phyloP scores from a whole-genome alignment of 345 rosid species.

The Populus ilicifolia region DNA sequence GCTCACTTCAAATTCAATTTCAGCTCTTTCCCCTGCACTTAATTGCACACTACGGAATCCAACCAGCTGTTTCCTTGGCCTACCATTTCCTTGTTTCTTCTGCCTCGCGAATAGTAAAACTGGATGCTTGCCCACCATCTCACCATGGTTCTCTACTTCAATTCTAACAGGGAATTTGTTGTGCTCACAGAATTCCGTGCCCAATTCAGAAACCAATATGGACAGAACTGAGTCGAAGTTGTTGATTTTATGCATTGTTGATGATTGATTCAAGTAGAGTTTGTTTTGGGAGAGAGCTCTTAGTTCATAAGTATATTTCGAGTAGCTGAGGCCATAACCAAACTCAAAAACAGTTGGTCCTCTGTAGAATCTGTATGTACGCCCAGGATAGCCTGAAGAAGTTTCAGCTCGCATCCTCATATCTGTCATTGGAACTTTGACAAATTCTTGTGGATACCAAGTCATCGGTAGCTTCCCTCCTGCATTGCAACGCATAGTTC shows the following conservation, averaged over 20 bases:
- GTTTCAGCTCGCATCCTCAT: slow-evolving; percentile 72
- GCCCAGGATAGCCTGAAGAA: slow-evolving; percentile 62
- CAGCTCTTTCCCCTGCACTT: slow-evolving; percentile 48
- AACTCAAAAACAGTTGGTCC: slow-evolving; percentile 54
- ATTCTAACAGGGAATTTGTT: slow-evolving; percentile 40
- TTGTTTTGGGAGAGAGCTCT: slow-evolving; percentile 15
- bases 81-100: slow-evolving; percentile 44
- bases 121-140: slow-evolving; percentile 64
- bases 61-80: slow-evolving; percentile 59
- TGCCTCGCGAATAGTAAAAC: slow-evolving; percentile 55
- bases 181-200: slow-evolving; percentile 36
- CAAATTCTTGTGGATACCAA: slow-evolving; percentile 73
- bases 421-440: slow-evolving; percentile 64
- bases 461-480: slow-evolving; percentile 84
- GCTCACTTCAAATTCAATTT: slow-evolving; percentile 46
- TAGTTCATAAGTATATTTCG: slow-evolving; percentile 52
- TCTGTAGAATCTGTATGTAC: slow-evolving; percentile 70
- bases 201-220: slow-evolving; percentile 48
- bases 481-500: slow-evolving; percentile 16
- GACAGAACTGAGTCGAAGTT: slow-evolving; percentile 23
- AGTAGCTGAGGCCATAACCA: slow-evolving; percentile 77
- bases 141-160: slow-evolving; percentile 55
- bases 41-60: slow-evolving; percentile 66
- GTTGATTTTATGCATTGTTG: slow-evolving; percentile 2
- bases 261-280: slow-evolving; percentile 43